Evolutionary conservation across 2,329 filamentous ascomycete genomes (phyloP).

Genomic region (Ophiostoma australiae): DNA sequence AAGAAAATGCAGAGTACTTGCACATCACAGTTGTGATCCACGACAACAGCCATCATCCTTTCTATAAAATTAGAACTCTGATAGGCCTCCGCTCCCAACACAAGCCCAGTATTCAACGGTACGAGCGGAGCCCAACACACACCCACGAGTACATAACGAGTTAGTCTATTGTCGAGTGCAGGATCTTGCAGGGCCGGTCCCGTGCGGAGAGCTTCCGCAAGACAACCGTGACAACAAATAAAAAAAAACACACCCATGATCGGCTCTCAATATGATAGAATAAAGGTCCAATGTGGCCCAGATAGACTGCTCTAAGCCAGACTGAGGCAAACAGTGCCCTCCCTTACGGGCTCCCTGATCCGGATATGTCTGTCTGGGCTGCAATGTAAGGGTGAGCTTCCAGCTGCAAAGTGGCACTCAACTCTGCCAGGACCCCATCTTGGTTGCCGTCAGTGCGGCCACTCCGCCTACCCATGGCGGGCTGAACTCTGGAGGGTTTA

Average conservation of each 20-base stretch:
- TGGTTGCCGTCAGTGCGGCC: conserved; percentile 4
- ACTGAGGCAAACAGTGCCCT: neutral
- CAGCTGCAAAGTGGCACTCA: conserved; percentile 1
- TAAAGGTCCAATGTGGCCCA: neutral
- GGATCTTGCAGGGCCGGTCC: conserved; percentile 8
- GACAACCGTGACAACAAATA: neutral
- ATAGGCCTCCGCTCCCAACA: neutral
- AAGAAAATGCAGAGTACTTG: neutral
- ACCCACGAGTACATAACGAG: neutral
- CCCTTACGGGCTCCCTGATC: conserved; percentile 9
- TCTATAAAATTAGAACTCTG: neutral
- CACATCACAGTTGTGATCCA: neutral
- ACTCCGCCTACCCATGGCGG: neutral
- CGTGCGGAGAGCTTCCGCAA: conserved; percentile 12
- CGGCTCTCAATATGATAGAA: neutral
- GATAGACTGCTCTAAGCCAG: neutral
- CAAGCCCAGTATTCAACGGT: neutral
- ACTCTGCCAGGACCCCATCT: neutral
- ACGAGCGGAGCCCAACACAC: conserved; percentile 9
- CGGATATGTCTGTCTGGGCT: conserved; percentile 5
- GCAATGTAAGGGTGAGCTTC: conserved; percentile 7
- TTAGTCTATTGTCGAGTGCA: conserved; percentile 3
- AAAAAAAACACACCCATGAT: neutral
- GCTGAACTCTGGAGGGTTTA: neutral
- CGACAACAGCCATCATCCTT: neutral